Evolutionary conservation across 805 yeast species (phyloP), one percentile per base, ranked within the genome.

Genomic region (Maudiozyma turicensis): DNA sequence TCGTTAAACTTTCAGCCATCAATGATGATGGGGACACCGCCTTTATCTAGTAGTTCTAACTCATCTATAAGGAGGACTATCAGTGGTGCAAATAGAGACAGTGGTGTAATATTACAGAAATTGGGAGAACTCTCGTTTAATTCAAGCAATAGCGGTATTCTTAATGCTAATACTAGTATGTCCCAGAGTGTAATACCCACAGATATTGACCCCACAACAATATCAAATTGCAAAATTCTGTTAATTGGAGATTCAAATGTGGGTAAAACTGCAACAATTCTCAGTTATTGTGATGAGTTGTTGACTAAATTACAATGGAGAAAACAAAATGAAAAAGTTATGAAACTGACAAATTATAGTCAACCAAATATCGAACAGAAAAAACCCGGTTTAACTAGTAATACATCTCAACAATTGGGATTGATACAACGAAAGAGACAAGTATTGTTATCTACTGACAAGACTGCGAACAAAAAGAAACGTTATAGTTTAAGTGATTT

Each of bases 191-290:
- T 20, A 20, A n/a, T 35, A n/a, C 38, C 38, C 1, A 6, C 38
- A 35, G 38, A 35, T 11, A 35, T 35, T n/a, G 38, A 35, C 8
- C 38, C 38, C 13, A n/a, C 38, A 13, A n/a, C 38, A 13, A 35
- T 35, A 35, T 35, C 38, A 13, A 35, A 35, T 35, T 35, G 38
- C 69, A 73, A 73, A 52, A 49, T 72, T 5, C 54, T 73, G 8
- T 57, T 72, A 5, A 63, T 74, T 31, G 78, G 78, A 2, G 73
- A 73, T 43, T 71, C 76, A 1, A 72, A 74, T 10, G 77, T 74
- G 2, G 78, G 78, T 1, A 74, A 74, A 51, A 70, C 76, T 8
- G 76, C 78, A 1, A 62, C 74, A 53, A 66, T 74, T 3, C 51
- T 73, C 6, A 66, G 70, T 20, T 74, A 72, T 49, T 72, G 74